Evolutionary conservation across 805 yeast species (phyloP).

Genomic region (Saccharomycopsis microspora): DNA sequence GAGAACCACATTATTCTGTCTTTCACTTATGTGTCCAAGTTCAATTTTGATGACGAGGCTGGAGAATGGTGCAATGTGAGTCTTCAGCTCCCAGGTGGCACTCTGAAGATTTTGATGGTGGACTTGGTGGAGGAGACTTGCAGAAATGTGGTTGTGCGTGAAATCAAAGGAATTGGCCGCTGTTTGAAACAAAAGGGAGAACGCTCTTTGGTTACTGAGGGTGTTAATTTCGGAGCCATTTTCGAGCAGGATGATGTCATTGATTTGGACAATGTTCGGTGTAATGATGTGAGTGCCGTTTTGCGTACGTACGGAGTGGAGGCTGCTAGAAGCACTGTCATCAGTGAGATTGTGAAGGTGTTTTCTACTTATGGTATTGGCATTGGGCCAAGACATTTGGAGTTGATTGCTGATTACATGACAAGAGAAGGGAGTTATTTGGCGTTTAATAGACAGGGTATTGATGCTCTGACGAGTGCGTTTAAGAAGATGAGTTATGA

Average conservation of each 20-base stretch:
- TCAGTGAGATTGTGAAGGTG: conserved; percentile 88
- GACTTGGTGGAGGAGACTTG: conserved; percentile 91
- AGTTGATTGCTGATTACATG: conserved; percentile 97
- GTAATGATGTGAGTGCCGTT: conserved; percentile 90
- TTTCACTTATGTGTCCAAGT: conserved; percentile 63
- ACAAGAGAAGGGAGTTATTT: conserved; percentile 95
- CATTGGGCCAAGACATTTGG: conserved; percentile 89
- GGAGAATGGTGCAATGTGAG: conserved; percentile 94
- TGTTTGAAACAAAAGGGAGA: conserved; percentile 68
- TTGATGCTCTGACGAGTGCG: conserved; percentile 89
- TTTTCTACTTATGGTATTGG: conserved; percentile 93
- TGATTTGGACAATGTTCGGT: conserved; percentile 77
- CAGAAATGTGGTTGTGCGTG: conserved; percentile 83
- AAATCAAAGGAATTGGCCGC: conserved; percentile 83
- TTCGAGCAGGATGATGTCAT: conserved; percentile 95
- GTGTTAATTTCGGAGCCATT: conserved; percentile 95
- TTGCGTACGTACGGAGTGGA: conserved; percentile 92
- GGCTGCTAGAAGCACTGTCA: conserved; percentile 97
- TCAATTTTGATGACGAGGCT: conserved; percentile 77
- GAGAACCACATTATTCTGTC: conserved; percentile 70
- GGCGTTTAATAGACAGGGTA: conserved; percentile 97
- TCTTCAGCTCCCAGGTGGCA: conserved; percentile 70
- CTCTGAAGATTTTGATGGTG: conserved; percentile 93
- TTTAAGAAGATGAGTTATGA: conserved; percentile 99
- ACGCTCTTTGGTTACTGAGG: conserved; percentile 85